Conservation (phyloP, 768 basidiomycete species). For the Gelatoporia subvermispora region DNA sequence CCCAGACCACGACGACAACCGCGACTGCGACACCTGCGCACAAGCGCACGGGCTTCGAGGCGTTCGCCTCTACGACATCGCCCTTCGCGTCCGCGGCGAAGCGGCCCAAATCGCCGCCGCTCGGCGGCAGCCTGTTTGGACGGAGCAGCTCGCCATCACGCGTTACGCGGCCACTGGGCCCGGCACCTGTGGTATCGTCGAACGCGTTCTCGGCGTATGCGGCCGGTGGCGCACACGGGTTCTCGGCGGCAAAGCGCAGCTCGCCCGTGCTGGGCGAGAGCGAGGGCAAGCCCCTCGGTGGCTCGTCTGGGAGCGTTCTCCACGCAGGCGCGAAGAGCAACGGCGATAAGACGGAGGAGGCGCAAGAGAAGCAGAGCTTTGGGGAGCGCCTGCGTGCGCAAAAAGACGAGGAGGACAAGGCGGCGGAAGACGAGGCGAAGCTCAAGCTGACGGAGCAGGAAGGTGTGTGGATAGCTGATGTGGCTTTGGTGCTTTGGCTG, state of each 20-base stretch:
- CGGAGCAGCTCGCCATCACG: slow-evolving; percentile 54
- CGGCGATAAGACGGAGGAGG: slow-evolving; percentile 24
- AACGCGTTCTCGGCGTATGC: slow-evolving; percentile 64
- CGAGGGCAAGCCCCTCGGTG: slow-evolving; percentile 10
- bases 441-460: slow-evolving; percentile 63
- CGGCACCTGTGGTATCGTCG: slow-evolving; percentile 41
- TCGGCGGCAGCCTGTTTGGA: slow-evolving; percentile 17
- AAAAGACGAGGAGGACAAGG: slow-evolving; percentile 50
- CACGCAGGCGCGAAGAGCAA: slow-evolving; percentile 3
- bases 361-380: slow-evolving; percentile 33
- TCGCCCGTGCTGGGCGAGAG: slow-evolving; percentile 16
- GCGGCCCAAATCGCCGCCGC: slow-evolving; percentile 52
- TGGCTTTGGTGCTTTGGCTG: background rate
- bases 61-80: slow-evolving; percentile 47
- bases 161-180: slow-evolving; percentile 31
- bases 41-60: slow-evolving; percentile 55
- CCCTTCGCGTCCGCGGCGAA: slow-evolving; percentile 43
- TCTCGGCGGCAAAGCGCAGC: slow-evolving; percentile 42
- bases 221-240: slow-evolving; percentile 41
- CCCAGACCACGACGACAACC: background rate
- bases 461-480: slow-evolving; percentile 40
- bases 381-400: slow-evolving; percentile 63
- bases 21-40: slow-evolving; percentile 16
- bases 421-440: slow-evolving; percentile 45
- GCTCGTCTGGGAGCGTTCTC: slow-evolving; percentile 1